Percentiles rank a stretch among this genome's conserved stretches.
Evolutionary conservation across 1,284 basidiomycete genomes (phyloP).

Genomic region (Puccinia sorghi): DNA sequence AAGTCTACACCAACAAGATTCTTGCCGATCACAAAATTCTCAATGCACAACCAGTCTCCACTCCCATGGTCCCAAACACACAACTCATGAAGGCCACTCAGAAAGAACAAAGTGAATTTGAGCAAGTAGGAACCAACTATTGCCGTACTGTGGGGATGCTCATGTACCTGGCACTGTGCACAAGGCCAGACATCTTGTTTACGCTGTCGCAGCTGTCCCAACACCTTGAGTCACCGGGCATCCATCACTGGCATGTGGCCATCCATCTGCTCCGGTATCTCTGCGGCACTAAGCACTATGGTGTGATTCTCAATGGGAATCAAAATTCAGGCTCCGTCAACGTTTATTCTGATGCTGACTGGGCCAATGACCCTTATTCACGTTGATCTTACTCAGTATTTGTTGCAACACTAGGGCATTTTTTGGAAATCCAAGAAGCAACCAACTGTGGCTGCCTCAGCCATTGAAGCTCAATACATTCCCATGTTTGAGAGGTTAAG

Average conservation of each 20-base stretch:
- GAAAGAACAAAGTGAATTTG: no score
- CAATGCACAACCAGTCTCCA: background rate
- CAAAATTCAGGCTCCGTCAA: no score
- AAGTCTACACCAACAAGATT: background rate
- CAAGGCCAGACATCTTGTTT: no score
- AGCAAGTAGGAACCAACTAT: background rate
- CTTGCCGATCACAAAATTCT: background rate
- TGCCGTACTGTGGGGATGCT: background rate
- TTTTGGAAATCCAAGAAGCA: constrained; percentile 4
- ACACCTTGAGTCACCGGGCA: no score
- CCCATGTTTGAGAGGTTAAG: background rate
- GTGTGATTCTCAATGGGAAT: background rate
- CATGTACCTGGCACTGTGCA: no score
- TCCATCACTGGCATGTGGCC: no score
- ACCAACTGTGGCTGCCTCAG: background rate
- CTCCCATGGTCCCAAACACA: constrained; percentile 1
- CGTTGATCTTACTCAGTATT: background rate
- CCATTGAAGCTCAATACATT: background rate
- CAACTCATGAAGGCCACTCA: no score
- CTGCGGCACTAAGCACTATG: background rate
- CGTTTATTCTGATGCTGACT: background rate
- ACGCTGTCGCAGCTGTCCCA: no score
- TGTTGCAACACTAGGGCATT: background rate
- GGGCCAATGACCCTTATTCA: background rate
- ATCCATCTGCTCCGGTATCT: no score